Evolutionary conservation across 2,329 filamentous ascomycete genomes (phyloP).

Genomic region (Colletotrichum sp.): DNA sequence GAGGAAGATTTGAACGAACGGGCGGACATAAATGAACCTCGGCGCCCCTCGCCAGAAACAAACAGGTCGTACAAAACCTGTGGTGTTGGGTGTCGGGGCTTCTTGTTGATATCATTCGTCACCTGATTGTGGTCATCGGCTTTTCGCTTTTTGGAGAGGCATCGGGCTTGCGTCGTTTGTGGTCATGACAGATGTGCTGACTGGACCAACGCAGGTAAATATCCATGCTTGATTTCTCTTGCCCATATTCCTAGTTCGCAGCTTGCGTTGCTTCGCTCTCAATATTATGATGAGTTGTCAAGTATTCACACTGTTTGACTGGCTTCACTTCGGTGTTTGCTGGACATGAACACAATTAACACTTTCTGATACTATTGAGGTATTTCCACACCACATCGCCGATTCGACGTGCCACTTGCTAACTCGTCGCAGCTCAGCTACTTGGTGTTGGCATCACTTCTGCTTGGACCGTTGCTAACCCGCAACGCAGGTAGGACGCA

Average conservation of each 20-base stretch:
- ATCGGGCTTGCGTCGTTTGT: neutral
- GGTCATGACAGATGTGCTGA: neutral
- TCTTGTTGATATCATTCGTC: slow-evolving; percentile 70
- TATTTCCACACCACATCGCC: slow-evolving; percentile 23
- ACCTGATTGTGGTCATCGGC: slow-evolving; percentile 55
- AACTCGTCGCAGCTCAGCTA: neutral
- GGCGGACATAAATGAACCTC: slow-evolving; percentile 69
- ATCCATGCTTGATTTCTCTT: neutral
- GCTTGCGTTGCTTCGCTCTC: neutral
- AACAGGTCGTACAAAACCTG: slow-evolving; percentile 67
- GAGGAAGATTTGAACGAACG: slow-evolving; percentile 73
- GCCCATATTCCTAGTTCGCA: slow-evolving; percentile 4
- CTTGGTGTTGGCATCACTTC: neutral
- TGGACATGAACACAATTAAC: slow-evolving; percentile 56
- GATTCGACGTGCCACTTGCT: neutral
- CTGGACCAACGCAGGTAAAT: slow-evolving; percentile 29
- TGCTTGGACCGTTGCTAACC: neutral
- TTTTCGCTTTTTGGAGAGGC: neutral
- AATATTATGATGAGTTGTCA: slow-evolving; percentile 51
- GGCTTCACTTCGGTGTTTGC: slow-evolving; percentile 37
- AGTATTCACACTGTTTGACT: slow-evolving; percentile 68
- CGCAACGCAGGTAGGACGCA: neutral
- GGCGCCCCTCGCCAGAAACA: slow-evolving; percentile 52
- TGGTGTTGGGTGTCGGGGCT: slow-evolving; percentile 54
- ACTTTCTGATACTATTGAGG: slow-evolving; percentile 60